Evolutionary conservation across 306 rosid species (phyloP), one percentile per base, ranked within the genome.

Genomic region (Cucumis cinereus): DNA sequence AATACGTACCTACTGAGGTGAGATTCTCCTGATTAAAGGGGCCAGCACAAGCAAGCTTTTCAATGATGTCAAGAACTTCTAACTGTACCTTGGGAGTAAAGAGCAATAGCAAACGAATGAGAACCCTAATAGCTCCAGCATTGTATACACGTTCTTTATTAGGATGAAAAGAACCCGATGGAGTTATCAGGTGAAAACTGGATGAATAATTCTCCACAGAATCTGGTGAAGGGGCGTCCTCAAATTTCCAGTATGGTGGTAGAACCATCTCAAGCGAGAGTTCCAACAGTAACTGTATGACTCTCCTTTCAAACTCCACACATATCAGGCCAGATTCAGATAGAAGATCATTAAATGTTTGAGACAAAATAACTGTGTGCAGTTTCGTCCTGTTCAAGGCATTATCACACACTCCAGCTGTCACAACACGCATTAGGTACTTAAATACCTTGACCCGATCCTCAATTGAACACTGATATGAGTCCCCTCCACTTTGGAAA

Each of bases 11-110:
- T 82, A 87, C 67, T 33, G 99, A 88, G 43, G 97, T 89, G 78
- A 92, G 96, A 82, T 83, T 90, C 89, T 95, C 99, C 89, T 87
- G 91, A 83, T 95, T 95, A 76, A 90, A 89, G 70, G 93, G 84
- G 61, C 96, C 92, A 82, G 93, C 96, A 82, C 81, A 85, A 79
- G 96, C 95, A 79, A 95, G 87, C 80, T 84, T 87, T 75, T 87
- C 98, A 82, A 92, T 89, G 53, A 95, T 84, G 63, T 77, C 85
- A 83, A 95, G 78, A 77, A 90, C 88, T 81, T 92, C 89, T 74
- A 95, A 81, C 85, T 95, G 98, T 84, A 89, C 85, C 92, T 87
- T 92, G 49, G 98, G 98, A 77, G 98, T 88, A 82, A 92, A 88
- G 59, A 78, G 89, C 88, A 92, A 88, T 77, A 95, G 84, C 26